Percentiles rank a stretch among this genome's conserved stretches.
These are phyloP conservation scores for Hericium coralloides DNA, from an alignment of 768 basidiomycete species.

Conservation along the genomic window DNA sequence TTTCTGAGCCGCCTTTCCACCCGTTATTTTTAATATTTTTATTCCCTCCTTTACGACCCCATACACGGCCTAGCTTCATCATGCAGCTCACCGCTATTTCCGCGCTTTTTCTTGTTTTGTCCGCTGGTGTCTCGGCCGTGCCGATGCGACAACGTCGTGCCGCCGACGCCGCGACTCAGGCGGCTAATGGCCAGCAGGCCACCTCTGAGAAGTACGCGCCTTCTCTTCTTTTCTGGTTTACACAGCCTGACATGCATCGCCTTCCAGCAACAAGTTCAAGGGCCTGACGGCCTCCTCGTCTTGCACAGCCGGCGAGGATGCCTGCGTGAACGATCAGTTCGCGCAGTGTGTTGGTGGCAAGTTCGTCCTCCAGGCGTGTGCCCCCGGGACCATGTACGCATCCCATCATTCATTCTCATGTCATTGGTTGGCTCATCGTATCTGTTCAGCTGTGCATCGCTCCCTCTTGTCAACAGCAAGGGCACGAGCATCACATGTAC, in stretches of 20 bases:
- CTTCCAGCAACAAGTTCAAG: constrained; percentile 32
- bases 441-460: constrained; percentile 25
- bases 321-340: constrained; percentile 41
- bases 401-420: not conserved
- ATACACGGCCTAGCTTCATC: too few species aligned
- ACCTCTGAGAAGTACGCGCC: constrained; percentile 19
- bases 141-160: too few species aligned
- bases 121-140: too few species aligned
- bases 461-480: constrained; percentile 39
- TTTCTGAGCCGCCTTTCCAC: too few species aligned
- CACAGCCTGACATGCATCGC: constrained; percentile 1
- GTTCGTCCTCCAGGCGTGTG: constrained; percentile 23
- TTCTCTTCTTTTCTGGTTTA: not conserved
- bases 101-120: too few species aligned
- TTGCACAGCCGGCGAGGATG: constrained; percentile 36
- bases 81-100: too few species aligned
- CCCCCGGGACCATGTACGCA: constrained; percentile 15
- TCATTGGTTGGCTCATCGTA: not conserved
- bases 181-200: constrained; percentile 22
- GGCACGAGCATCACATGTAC: constrained; percentile 48
- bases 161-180: not conserved
- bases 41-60: too few species aligned
- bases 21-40: too few species aligned
- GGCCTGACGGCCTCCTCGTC: constrained; percentile 34
- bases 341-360: constrained; percentile 47